A percentile compares a stretch with the other conserved stretches of the same genome.
phyloP scores from a whole-genome alignment of 164 flowering plant genomes.

The Stephania cephalantha region DNA sequence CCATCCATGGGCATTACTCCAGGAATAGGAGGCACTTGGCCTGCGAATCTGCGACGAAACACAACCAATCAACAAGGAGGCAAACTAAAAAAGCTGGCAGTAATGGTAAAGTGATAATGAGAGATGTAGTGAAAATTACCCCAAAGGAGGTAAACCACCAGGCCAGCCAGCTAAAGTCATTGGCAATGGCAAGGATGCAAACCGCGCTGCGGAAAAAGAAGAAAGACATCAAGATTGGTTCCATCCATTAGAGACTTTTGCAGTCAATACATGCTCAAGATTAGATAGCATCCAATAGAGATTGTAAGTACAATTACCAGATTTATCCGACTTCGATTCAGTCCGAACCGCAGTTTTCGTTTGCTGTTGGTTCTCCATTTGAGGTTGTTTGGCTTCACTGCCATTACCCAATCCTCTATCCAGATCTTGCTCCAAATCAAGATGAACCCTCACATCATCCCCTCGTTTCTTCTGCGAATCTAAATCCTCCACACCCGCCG shows the following conservation, averaged over 20 bases:
- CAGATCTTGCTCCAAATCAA: constrained; percentile 51
- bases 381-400: constrained; percentile 21
- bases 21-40: constrained; percentile 50
- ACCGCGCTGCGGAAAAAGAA: constrained; percentile 34
- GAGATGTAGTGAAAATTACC: constrained; percentile 38
- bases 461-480: constrained; percentile 29
- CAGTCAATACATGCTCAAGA: too few relatives aligned
- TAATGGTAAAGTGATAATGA: constrained; percentile 1
- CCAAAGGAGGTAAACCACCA: constrained; percentile 79
- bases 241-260: too few relatives aligned
- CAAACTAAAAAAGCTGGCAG: neutral
- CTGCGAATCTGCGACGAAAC: constrained; percentile 55
- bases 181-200: constrained; percentile 49
- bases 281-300: too few relatives aligned
- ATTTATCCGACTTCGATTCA: constrained; percentile 41
- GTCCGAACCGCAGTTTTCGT: constrained; percentile 16
- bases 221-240: neutral
- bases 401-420: constrained; percentile 27
- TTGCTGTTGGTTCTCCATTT: constrained; percentile 14
- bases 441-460: constrained; percentile 35
- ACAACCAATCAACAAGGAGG: neutral
- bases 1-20: constrained; percentile 83
- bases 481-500: constrained; percentile 20
- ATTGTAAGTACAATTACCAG: constrained; percentile 33
- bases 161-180: constrained; percentile 80